Conservation (phyloP, 1,284 basidiomycete genomes). For the Ganoderma resinaceum region DNA sequence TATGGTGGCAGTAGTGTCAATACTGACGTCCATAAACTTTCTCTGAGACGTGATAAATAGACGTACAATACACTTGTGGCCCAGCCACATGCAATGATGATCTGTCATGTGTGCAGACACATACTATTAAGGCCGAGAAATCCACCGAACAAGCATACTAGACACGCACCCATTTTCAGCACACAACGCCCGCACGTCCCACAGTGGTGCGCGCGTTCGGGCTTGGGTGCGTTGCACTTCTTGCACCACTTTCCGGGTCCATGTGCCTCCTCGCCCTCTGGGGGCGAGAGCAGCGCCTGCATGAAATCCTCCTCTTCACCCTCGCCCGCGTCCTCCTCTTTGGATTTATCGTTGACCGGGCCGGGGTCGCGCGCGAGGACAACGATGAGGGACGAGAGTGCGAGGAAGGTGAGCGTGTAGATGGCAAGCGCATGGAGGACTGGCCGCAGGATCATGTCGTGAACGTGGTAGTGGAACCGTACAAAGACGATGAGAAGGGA, state of each 20-base stretch:
- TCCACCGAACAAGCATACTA: neutral
- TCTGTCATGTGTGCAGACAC: constrained; percentile 52
- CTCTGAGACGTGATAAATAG: neutral
- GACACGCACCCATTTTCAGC: constrained; percentile 80
- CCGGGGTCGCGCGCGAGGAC: constrained; percentile 79
- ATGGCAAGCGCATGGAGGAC: constrained; percentile 58
- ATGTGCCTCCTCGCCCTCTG: constrained; percentile 53
- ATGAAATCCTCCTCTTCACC: constrained; percentile 59
- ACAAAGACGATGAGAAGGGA: constrained; percentile 72
- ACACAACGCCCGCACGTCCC: constrained; percentile 75
- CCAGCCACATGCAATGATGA: constrained; percentile 92
- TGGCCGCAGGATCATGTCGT: constrained; percentile 55
- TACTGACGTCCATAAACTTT: neutral
- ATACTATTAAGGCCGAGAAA: constrained; percentile 25
- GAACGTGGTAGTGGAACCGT: constrained; percentile 65
- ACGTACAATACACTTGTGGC: constrained; percentile 78
- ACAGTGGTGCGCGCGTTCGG: constrained; percentile 82
- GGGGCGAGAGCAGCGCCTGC: constrained; percentile 63
- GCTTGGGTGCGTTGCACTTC: constrained; percentile 80
- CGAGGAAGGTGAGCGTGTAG: constrained; percentile 70
- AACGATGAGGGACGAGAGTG: constrained; percentile 73
- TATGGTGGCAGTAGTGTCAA: constrained; percentile 37
- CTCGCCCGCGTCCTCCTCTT: constrained; percentile 41
- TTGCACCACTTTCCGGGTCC: constrained; percentile 75
- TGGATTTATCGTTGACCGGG: constrained; percentile 48